Evolutionary conservation across 176 grass and related monocot genomes (phyloP).

Genomic region (Zizania latifolia): DNA sequence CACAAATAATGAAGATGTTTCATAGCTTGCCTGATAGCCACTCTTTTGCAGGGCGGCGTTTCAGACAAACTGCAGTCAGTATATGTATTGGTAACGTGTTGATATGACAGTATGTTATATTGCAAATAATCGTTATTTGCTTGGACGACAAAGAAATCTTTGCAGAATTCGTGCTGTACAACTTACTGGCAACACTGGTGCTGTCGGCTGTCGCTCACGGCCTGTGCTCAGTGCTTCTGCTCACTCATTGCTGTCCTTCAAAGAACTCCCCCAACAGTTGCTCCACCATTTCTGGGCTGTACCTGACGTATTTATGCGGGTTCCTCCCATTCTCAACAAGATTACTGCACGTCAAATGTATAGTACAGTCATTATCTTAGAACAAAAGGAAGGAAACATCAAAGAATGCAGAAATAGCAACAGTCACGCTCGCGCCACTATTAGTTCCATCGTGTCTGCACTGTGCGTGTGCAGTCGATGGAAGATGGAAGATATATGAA

Average conservation of each 20-base stretch:
- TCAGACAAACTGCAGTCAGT: background rate
- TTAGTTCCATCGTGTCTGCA: background rate
- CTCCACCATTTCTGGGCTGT: slow-evolving; percentile 63
- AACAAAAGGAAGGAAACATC: background rate
- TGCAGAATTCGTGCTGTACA: background rate
- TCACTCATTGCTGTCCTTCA: slow-evolving; percentile 68
- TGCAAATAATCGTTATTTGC: slow-evolving; percentile 13
- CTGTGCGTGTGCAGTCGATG: too few relatives aligned
- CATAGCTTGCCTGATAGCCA: too few relatives aligned
- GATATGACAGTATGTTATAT: background rate
- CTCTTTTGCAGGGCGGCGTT: too few relatives aligned
- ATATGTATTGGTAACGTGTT: background rate
- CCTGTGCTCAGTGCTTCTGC: slow-evolving; percentile 43
- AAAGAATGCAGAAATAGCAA: background rate
- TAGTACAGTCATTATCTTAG: background rate
- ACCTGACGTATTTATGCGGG: slow-evolving; percentile 62
- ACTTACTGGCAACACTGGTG: slow-evolving; percentile 30
- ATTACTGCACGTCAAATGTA: slow-evolving; percentile 31
- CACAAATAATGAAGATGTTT: too few relatives aligned
- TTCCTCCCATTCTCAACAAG: slow-evolving; percentile 78
- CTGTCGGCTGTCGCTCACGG: background rate
- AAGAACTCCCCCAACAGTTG: slow-evolving; percentile 67
- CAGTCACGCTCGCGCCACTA: background rate
- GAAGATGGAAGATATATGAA: too few relatives aligned
- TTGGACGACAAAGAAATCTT: slow-evolving; percentile 21